Evolutionary conservation across 169 alveolate genomes (phyloP).

Genomic region (Babesia caballi): DNA sequence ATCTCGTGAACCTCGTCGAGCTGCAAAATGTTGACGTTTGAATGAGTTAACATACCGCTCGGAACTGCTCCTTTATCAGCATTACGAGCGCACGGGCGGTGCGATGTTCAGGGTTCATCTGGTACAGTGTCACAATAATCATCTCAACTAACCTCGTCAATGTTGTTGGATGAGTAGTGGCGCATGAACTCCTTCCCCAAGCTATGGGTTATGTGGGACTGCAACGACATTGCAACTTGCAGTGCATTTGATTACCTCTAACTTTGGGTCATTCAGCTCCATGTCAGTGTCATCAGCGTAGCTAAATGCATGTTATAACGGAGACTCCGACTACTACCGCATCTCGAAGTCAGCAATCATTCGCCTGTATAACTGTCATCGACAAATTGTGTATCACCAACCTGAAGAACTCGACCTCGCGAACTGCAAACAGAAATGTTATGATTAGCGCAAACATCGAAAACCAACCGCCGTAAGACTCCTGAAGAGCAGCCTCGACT

Average conservation of each 20-base stretch:
- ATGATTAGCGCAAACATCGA: background rate
- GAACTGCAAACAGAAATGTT: conserved; percentile 7
- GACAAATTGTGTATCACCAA: background rate
- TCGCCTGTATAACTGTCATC: conserved; percentile 10
- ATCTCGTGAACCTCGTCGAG: conserved; percentile 59
- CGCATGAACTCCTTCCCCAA: conserved; percentile 3
- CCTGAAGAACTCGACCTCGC: conserved; percentile 56
- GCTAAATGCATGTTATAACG: background rate
- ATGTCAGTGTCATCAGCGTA: conserved; percentile 22
- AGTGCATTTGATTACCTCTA: background rate
- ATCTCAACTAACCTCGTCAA: background rate
- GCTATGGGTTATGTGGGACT: background rate
- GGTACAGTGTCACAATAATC: background rate
- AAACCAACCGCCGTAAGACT: conserved; percentile 58
- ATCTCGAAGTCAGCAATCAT: conserved; percentile 48
- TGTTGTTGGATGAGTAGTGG: background rate
- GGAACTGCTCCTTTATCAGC: conserved; percentile 56
- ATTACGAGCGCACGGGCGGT: conserved; percentile 31
- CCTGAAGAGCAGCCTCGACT: conserved; percentile 40
- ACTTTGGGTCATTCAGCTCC: conserved; percentile 3
- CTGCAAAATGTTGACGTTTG: conserved; percentile 15
- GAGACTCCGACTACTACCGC: background rate
- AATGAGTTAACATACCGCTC: conserved; percentile 8
- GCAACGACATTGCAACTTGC: background rate
- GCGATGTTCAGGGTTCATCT: conserved; percentile 5